Conservation (phyloP, 1,139 yeast species). For the Geotrichum candidum region DNA sequence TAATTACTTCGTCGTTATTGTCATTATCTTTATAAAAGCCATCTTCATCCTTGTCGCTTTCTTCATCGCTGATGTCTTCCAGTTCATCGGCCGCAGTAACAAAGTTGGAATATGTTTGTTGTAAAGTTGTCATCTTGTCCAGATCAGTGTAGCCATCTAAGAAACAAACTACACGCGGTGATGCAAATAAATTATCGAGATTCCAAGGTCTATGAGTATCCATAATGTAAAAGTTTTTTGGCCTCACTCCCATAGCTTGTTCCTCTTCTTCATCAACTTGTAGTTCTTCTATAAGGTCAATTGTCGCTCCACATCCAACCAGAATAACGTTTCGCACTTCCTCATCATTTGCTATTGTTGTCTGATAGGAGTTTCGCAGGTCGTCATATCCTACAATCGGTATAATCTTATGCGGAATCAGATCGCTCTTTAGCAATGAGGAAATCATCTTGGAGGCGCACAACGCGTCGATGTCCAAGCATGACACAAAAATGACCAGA, state of each 20-base stretch:
- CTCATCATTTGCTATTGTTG: slow-evolving; percentile 46
- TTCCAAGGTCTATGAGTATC: slow-evolving; percentile 98
- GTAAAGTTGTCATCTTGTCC: slow-evolving; percentile 23
- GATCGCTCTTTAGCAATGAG: slow-evolving; percentile 63
- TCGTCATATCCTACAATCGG: slow-evolving; percentile 95
- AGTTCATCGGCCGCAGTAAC: slow-evolving; percentile 24
- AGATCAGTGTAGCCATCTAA: slow-evolving; percentile 71
- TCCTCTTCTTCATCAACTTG: slow-evolving; percentile 50
- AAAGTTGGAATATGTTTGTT: slow-evolving; percentile 27
- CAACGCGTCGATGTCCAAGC: slow-evolving; percentile 84
- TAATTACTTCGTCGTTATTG: slow-evolving; percentile 11
- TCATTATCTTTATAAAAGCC: slow-evolving; percentile 9
- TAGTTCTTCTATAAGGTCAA: slow-evolving; percentile 75
- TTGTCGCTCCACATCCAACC: slow-evolving; percentile 93
- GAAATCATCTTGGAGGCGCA: slow-evolving; percentile 82
- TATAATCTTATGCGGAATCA: slow-evolving; percentile 79
- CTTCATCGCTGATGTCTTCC: slow-evolving; percentile 20
- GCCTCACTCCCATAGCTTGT: slow-evolving; percentile 14
- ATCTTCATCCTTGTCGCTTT: slow-evolving; percentile 18
- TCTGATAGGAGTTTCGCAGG: slow-evolving; percentile 54
- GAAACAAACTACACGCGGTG: slow-evolving; percentile 70
- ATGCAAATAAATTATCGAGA: slow-evolving; percentile 83
- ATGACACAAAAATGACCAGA: slow-evolving; percentile 80
- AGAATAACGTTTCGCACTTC: slow-evolving; percentile 75
- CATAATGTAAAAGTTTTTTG: slow-evolving; percentile 57